Conservation (phyloP, 2,329 filamentous ascomycete species). For the Tolypocladium album region DNA sequence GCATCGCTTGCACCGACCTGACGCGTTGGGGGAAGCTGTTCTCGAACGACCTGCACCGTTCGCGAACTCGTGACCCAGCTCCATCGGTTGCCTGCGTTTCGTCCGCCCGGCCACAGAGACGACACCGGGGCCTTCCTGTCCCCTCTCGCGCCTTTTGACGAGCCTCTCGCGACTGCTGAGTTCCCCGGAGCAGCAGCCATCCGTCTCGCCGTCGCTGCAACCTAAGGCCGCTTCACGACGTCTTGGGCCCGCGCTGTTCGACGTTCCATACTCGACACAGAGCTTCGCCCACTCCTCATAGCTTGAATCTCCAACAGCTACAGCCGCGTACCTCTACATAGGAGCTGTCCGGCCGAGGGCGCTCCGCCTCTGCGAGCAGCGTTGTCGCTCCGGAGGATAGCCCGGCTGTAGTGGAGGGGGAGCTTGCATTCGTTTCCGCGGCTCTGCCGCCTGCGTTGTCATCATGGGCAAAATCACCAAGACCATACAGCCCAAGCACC, state of each 20-base stretch:
- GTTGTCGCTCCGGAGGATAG: constrained; percentile 28
- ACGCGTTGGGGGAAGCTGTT: constrained; percentile 15
- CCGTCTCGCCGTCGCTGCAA: neutral
- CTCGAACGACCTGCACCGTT: constrained; percentile 31
- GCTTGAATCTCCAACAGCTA: neutral
- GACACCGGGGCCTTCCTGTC: neutral
- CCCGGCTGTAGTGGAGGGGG: constrained; percentile 46
- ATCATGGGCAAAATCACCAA: constrained; percentile 61
- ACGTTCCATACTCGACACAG: neutral
- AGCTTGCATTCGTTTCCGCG: constrained; percentile 35
- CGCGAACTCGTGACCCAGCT: constrained; percentile 14
- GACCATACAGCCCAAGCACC: constrained; percentile 55
- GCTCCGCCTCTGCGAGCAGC: constrained; percentile 21
- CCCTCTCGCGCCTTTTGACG: neutral
- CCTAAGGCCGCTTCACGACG: neutral
- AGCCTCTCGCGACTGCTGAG: neutral
- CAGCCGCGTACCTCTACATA: neutral
- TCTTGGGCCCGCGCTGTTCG: neutral
- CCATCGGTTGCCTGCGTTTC: constrained; percentile 1
- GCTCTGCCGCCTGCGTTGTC: constrained; percentile 46
- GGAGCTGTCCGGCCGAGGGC: constrained; percentile 21
- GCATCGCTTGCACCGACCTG: constrained; percentile 2
- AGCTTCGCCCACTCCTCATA: constrained; percentile 2
- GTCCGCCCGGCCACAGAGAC: neutral
- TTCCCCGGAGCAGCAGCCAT: neutral